phyloP scores from a whole-genome alignment of 768 basidiomycete species.

The Leccinum fibrillosum region DNA sequence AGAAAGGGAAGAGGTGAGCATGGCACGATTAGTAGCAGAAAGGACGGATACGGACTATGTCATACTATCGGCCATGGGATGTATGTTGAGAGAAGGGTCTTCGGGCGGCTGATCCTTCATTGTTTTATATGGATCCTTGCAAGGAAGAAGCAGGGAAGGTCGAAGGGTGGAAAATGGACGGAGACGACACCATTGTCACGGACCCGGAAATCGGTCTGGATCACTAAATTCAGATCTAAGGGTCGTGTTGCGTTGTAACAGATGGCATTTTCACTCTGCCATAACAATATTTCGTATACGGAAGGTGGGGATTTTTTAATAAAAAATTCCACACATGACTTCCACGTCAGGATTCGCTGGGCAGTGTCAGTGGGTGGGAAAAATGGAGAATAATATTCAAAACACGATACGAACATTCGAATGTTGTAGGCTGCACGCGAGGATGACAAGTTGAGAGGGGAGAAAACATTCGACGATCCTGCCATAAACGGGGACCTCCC shows the following conservation, averaged over 20 bases:
- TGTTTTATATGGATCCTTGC: constrained; percentile 45
- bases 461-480: constrained; percentile 26
- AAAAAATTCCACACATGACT: constrained; percentile 30
- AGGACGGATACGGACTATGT: constrained; percentile 46
- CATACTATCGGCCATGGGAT: constrained; percentile 50
- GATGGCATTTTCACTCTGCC: constrained; percentile 39
- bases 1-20: constrained; percentile 20
- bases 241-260: constrained; percentile 57
- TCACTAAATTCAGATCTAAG: constrained; percentile 72
- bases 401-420: constrained; percentile 3
- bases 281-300: constrained; percentile 39
- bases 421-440: not conserved
- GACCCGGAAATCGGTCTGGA: constrained; percentile 44
- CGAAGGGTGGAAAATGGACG: constrained; percentile 39
- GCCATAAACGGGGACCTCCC: constrained; percentile 16
- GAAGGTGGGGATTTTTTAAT: constrained; percentile 47
- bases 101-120: constrained; percentile 41
- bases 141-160: constrained; percentile 32
- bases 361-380: constrained; percentile 23
- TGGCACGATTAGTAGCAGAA: constrained; percentile 4
- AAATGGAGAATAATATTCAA: constrained; percentile 6
- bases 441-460: not conserved
- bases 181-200: constrained; percentile 38
- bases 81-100: constrained; percentile 36
- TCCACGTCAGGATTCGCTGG: constrained; percentile 26